These are phyloP conservation scores for Penicillium coprophilum DNA, from an alignment of 495 filamentous ascomycete species.

Conservation along the genomic window DNA sequence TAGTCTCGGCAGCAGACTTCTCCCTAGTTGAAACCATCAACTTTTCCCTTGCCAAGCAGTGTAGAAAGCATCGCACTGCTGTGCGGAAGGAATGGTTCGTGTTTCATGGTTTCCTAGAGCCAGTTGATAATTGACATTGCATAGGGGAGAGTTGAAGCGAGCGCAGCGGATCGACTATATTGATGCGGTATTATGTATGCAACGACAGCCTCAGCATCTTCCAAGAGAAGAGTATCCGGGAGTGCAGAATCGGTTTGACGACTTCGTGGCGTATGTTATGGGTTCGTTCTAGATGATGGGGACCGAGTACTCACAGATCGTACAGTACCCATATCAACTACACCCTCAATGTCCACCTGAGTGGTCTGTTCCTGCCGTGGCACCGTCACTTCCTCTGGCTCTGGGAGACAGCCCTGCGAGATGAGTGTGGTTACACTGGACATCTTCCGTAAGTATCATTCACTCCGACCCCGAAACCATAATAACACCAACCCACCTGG, in stretches of 20 bases:
- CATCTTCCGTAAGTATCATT: slow-evolving; percentile 34
- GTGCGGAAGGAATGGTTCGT: slow-evolving; percentile 9
- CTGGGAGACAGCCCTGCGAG: slow-evolving; percentile 62
- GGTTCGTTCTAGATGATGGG: not conserved
- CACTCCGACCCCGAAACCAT: not conserved
- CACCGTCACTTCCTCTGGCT: slow-evolving; percentile 62
- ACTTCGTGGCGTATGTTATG: slow-evolving; percentile 52
- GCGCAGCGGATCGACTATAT: slow-evolving; percentile 44
- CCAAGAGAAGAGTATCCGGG: slow-evolving; percentile 46
- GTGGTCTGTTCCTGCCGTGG: slow-evolving; percentile 59
- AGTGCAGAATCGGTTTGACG: slow-evolving; percentile 50
- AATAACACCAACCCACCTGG: slow-evolving; percentile 13
- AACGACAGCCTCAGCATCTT: slow-evolving; percentile 40
- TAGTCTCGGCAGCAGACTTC: not conserved
- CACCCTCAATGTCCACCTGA: slow-evolving; percentile 38
- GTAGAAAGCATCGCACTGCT: not conserved
- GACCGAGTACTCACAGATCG: slow-evolving; percentile 15
- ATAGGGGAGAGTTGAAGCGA: slow-evolving; percentile 41
- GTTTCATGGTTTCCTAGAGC: not conserved
- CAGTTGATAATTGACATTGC: not conserved
- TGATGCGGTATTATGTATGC: slow-evolving; percentile 49
- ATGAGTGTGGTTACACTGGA: slow-evolving; percentile 67
- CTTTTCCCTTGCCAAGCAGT: not conserved
- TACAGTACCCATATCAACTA: slow-evolving; percentile 51
- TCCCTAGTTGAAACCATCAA: not conserved